Percentiles rank a stretch among this genome's conserved stretches.
Conservation (phyloP, 495 filamentous ascomycete species). For the Neurospora tetrasperma region DNA sequence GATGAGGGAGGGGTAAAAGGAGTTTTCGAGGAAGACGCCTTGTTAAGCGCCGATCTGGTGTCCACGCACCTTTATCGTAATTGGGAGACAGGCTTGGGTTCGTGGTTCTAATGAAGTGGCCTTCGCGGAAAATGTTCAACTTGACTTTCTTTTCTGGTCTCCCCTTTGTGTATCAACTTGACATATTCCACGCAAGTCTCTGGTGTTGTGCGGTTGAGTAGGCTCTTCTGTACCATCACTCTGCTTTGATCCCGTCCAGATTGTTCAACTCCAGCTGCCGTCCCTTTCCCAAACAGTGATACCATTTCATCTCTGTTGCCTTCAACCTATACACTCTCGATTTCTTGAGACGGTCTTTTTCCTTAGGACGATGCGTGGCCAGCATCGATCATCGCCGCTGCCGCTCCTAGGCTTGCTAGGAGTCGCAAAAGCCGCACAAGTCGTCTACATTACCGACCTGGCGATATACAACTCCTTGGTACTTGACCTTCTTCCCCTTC, state of each 20-base stretch:
- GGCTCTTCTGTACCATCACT: neutral
- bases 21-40: neutral
- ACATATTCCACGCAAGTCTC: neutral
- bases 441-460: conserved; percentile 37
- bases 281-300: neutral
- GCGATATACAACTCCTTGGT: conserved; percentile 32
- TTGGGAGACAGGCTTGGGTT: neutral
- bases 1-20: neutral
- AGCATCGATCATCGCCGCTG: neutral
- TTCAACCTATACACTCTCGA: neutral
- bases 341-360: neutral
- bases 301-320: neutral
- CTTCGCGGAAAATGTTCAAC: neutral
- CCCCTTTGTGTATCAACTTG: neutral
- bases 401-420: conserved; percentile 6
- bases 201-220: neutral
- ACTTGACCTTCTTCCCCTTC: neutral
- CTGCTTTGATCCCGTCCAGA: neutral
- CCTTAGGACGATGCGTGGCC: conserved; percentile 9
- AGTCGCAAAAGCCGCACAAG: conserved; percentile 3
- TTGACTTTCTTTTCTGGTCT: neutral
- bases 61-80: neutral
- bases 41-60: neutral
- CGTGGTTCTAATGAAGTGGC: neutral
- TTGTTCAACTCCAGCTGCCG: neutral